These are phyloP conservation scores for Astrothelium macrocarpum DNA, from an alignment of 495 filamentous ascomycete genomes.

Conservation along the genomic window DNA sequence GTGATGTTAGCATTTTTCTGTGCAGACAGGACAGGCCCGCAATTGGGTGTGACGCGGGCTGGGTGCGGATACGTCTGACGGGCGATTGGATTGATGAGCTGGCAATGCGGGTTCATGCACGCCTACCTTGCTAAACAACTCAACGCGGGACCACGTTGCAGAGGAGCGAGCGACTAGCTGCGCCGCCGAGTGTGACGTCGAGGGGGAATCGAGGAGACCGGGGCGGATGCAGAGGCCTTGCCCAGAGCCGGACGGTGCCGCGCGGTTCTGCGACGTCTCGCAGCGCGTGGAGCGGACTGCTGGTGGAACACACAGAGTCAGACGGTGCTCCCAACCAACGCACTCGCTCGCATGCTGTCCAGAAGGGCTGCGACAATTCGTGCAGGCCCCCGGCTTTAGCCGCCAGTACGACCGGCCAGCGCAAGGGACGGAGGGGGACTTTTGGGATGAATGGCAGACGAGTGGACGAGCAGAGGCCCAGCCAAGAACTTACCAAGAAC, in stretches of 20 bases:
- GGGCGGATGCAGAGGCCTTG: neutral
- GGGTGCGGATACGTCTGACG: neutral
- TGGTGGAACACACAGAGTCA: slow-evolving; percentile 1
- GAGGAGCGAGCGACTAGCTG: neutral
- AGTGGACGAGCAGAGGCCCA: neutral
- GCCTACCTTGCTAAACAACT: neutral
- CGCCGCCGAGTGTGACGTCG: slow-evolving; percentile 5
- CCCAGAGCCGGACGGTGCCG: neutral
- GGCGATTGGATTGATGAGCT: slow-evolving; percentile 4
- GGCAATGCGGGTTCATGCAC: slow-evolving; percentile 3
- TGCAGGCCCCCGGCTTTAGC: neutral
- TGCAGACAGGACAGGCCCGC: neutral
- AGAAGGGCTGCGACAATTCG: too few relatives aligned
- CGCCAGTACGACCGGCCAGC: neutral
- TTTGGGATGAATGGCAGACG: neutral
- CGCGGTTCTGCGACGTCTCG: neutral
- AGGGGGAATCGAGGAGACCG: neutral
- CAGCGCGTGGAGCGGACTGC: slow-evolving; percentile 3
- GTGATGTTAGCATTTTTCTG: slow-evolving; percentile 5
- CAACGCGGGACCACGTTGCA: slow-evolving; percentile 1
- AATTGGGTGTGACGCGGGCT: neutral
- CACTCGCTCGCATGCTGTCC: too few relatives aligned
- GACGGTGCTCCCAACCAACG: neutral
- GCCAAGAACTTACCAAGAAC: neutral
- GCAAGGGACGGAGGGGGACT: neutral